Base-by-base conservation (phyloP, 305 asterid species). In the Fraxinus sp. region DNA sequence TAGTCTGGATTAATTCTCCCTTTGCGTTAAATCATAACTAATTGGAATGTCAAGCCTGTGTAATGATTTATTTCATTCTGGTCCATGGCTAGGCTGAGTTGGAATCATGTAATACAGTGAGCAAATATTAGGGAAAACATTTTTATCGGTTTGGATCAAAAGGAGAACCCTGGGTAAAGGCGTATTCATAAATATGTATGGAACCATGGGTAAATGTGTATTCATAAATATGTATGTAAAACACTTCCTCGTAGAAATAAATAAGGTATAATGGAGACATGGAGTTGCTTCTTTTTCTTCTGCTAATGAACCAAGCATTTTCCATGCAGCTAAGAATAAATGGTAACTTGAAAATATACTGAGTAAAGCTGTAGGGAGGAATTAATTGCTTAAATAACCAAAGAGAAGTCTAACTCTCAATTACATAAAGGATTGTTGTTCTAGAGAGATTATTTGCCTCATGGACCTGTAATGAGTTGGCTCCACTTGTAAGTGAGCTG, bases 1-100 rank as follows among this genome's bases (percentile, higher is more conserved):
- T 30, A 33, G 26, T 33, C n/a, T 71, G 46, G 77, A 16, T 71
- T 14, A 13, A 14, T 71, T 32, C 24, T 71, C 43, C 22, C 26
- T 76, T 39, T 49, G 36, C 37, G 20, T 7, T 64, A 20, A 37
- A 79, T 81, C 84, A 75, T 79, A 82, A 55, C 75, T 26, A 13
- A 7, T 24, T 66, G 32, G 18, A 66, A 66, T 24, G 7, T 66
- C 36, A 24, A 26, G 36, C 36, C 36, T 26, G 14, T 26, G 35
- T 26, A 22, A 26, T 10, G 73, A 49, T 49, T 14, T 22, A 49
- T 22, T 64, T 24, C 73, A 66, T 66, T 66, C 74, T 66, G 18
- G 74, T 66, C 14, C 36, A 11, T 6, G 35, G 36, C 33, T 30
- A 30, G 33, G 36, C 18, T 26, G 3, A 24, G 16, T 64, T 66